A percentile compares a stretch with the other conserved stretches of the same genome.
Evolutionary conservation across 345 rosid species (phyloP).

Genomic region (Microthlaspi erraticum): DNA sequence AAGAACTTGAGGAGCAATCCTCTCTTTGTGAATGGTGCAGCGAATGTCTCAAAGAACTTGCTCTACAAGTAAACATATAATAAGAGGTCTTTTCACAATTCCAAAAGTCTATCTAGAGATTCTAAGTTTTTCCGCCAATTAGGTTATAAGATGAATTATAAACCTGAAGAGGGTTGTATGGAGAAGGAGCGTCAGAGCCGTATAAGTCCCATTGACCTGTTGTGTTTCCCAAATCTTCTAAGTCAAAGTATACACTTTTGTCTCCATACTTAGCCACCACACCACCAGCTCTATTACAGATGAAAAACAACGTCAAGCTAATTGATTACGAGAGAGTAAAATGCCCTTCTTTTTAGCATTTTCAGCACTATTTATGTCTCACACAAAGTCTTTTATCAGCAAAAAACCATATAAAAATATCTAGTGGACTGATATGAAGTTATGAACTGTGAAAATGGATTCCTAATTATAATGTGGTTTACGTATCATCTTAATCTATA

Average conservation of each 20-base stretch:
- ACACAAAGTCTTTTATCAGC: background rate
- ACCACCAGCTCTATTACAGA: conserved; percentile 50
- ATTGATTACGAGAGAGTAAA: conserved; percentile 16
- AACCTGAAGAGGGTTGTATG: conserved; percentile 96
- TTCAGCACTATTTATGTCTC: conserved; percentile 1
- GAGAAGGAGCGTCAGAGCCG: conserved; percentile 99
- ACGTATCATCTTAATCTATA: background rate
- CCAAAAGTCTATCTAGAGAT: background rate
- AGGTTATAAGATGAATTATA: background rate
- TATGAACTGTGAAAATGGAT: background rate
- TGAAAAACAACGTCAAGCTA: conserved; percentile 24
- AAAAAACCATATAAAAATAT: too few relatives aligned
- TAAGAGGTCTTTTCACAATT: background rate
- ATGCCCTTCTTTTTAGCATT: background rate
- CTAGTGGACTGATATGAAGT: background rate
- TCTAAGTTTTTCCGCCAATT: too few relatives aligned
- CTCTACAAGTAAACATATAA: conserved; percentile 59
- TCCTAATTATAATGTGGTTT: background rate
- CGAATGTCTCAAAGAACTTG: conserved; percentile 95
- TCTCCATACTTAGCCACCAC: conserved; percentile 95
- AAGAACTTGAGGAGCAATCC: conserved; percentile 92
- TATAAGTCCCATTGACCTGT: conserved; percentile 96
- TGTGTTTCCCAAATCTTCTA: conserved; percentile 94
- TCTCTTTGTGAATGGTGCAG: conserved; percentile 97
- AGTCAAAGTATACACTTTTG: conserved; percentile 94